phyloP scores from a whole-genome alignment of 495 filamentous ascomycete species.

The Elasticomyces elasticus region DNA sequence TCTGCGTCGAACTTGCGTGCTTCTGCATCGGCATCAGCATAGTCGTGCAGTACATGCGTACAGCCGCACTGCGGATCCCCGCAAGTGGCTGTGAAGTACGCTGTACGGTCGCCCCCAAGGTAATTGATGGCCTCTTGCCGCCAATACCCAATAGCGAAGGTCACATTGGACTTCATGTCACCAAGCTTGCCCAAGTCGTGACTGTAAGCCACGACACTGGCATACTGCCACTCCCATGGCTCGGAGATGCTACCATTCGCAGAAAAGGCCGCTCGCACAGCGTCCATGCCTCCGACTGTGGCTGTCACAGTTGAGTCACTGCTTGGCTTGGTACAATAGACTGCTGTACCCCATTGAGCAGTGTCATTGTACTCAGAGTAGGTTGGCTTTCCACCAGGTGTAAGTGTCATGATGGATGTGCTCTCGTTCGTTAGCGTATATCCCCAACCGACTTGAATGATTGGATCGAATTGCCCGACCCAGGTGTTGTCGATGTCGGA shows the following conservation, averaged over 20 bases:
- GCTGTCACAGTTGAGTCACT: conserved; percentile 22
- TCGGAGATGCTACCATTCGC: conserved; percentile 27
- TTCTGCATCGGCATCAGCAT: conserved; percentile 28
- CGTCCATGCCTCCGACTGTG: conserved; percentile 23
- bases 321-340: conserved; percentile 33
- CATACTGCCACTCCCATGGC: conserved; percentile 28
- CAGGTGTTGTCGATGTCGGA: conserved; percentile 44
- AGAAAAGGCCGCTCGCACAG: conserved; percentile 28
- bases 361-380: conserved; percentile 31
- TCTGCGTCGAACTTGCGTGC: conserved; percentile 7
- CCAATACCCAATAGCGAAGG: conserved; percentile 41
- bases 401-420: conserved; percentile 29
- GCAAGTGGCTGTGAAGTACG: conserved; percentile 13
- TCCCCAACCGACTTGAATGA: conserved; percentile 21
- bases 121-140: conserved; percentile 41
- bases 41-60: conserved; percentile 39
- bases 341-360: conserved; percentile 36
- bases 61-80: conserved; percentile 2
- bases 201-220: conserved; percentile 34
- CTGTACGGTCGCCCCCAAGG: conserved; percentile 34
- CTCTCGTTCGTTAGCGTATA: conserved; percentile 25
- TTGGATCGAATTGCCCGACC: conserved; percentile 32
- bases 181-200: conserved; percentile 37
- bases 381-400: conserved; percentile 19
- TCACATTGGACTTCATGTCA: conserved; percentile 22